Base-by-base conservation (phyloP, 2,329 filamentous ascomycete genomes). In the Herpotrichia juniperi region DNA sequence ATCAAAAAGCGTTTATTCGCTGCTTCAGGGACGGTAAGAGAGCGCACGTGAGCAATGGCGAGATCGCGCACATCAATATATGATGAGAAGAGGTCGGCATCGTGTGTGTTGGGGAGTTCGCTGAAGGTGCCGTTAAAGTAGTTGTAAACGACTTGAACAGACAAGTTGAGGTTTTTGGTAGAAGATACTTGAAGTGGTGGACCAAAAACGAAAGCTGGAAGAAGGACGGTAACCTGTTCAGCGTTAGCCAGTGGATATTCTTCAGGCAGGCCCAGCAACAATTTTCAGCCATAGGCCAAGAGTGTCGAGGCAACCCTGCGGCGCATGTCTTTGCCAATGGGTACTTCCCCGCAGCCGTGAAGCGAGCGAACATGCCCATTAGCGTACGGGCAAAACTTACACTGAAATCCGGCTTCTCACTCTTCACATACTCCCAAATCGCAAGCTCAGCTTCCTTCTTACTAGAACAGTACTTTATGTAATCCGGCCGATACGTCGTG, bases 31-130 rank as follows among this genome's bases (percentile, higher is more conserved):
- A 69, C 66, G 68, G 83, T 81, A 45, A 84, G 67, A 2, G 82
- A 82, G 42, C 74, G 70, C 17, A 85, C 69, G 60, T 86, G 83
- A 7, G 81, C 82, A 40, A 61, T 61, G 1, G 83, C 83, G 0
- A 81, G 77, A 59, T 86, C 83, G 22, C 83, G 76, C 28, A 85
- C 83, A 63, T 86, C 83, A 31, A 84, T 74, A 30, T 50, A 57
- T 5, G 85, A 48, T 80, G 71, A 32, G 73, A 69, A 47, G 78
- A 73, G 7, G 66, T 67, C 11, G 16, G 34, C 34, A 76, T 77
- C 10, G 34, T 76, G 79, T 12, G 52, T 55, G 22, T 48, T 42
- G 3, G 52, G 52, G 5, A 51, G 16, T 30, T 55, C 52, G 6
- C 42, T 37, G 78, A 80, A 84, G 42, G 75, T 72, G 48, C 84